These are phyloP conservation scores for Immersiella caudata DNA, from an alignment of 495 filamentous ascomycete species.

Conservation along the genomic window DNA sequence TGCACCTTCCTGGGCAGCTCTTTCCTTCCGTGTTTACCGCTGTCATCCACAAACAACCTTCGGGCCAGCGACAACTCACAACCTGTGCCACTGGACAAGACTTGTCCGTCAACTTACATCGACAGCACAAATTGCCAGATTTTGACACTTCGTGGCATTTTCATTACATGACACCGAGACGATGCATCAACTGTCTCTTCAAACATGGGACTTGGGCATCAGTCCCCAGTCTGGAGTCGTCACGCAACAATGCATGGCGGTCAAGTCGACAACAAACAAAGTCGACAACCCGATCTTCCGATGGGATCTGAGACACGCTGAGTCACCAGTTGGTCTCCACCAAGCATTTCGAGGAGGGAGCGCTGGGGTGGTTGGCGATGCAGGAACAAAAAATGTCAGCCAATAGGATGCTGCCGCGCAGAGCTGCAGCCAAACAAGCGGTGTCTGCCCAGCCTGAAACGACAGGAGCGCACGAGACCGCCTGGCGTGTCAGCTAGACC, in stretches of 20 bases:
- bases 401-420: slow-evolving; percentile 6
- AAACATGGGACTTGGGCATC: too few relatives aligned
- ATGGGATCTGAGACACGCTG: background rate
- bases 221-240: background rate
- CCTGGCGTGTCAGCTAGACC: background rate
- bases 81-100: too few relatives aligned
- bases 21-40: too few relatives aligned
- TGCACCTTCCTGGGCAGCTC: background rate
- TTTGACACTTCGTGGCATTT: background rate
- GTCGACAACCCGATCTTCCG: background rate
- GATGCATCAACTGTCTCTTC: background rate
- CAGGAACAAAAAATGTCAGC: background rate
- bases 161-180: background rate
- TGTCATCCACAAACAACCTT: too few relatives aligned
- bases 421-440: background rate
- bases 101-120: too few relatives aligned
- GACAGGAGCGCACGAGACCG: background rate
- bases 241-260: background rate
- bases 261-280: background rate
- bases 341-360: background rate
- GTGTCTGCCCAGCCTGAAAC: background rate
- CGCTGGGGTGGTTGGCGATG: background rate
- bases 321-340: background rate
- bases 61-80: too few relatives aligned
- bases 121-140: too few relatives aligned